Base-by-base conservation (phyloP, 179 eudicot species). In the Silene coronaria region DNA sequence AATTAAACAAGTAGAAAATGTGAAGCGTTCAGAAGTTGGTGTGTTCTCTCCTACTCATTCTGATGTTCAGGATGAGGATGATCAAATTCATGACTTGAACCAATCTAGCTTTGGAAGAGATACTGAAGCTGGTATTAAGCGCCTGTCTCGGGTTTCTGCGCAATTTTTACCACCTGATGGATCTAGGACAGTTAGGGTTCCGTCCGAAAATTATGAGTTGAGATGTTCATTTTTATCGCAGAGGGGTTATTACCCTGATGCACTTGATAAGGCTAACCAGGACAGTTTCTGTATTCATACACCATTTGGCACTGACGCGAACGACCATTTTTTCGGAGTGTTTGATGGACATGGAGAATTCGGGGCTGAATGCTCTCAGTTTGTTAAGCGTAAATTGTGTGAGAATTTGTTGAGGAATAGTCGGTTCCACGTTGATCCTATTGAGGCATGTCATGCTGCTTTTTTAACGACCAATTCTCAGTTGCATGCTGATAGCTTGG, bases 201-300 rank as follows among this genome's bases (percentile, higher is more conserved):
- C 99, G 6, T 85, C 87, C 0, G 93, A 89, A 34, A 84, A 82
- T 46, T 95, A 88, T 71, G 96, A 89, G 74, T 70, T 95, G 48
- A 85, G 81, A 16, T 95, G 87, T 80, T 95, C 99, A 2, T 95
- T 80, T 78, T 78, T 95, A 46, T 92, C 97, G 24, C 99, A 95
- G 82, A 88, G 99, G 71, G 99, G 99, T 64, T 95, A 89, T 79
- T 95, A 95, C 80, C 99, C 99, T 63, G 99, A 95, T 90, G 97
- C 99, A 12, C 96, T 92, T 79, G 99, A 95, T 87, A 95, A 95
- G 85, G 95, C 97, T 78, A 95, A 95, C 78, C 99, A 95, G 85
- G 99, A 95, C 74, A 95, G 99, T 75, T 95, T 90, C 76, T 92
- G 91, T 80, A 90, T 95, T 76, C 99, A 95, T 82, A 92, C 96